Evolutionary conservation across 345 rosid species (phyloP).

Genomic region (Schrenkiella parvula): DNA sequence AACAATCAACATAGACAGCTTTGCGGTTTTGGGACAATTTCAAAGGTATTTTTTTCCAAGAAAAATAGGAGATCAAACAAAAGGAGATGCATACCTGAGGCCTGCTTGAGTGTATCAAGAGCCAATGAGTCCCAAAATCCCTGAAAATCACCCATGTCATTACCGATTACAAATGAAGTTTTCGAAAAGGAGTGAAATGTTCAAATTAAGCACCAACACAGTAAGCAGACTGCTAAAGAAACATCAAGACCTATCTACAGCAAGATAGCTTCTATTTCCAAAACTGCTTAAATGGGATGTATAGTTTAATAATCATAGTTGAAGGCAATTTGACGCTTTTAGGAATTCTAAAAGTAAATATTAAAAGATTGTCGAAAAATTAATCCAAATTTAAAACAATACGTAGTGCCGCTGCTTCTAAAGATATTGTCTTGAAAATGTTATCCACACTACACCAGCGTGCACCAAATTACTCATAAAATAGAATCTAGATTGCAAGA

Average conservation of each 20-base stretch:
- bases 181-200: neutral
- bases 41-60: neutral
- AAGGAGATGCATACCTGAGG: slow-evolving; percentile 62
- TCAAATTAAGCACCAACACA: neutral
- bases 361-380: neutral
- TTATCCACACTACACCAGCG: neutral
- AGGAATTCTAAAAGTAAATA: neutral
- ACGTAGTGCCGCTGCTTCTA: neutral
- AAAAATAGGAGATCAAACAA: neutral
- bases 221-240: neutral
- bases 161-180: neutral
- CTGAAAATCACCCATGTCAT: slow-evolving; percentile 35
- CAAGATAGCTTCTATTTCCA: neutral
- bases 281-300: neutral
- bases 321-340: neutral
- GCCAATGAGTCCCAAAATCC: slow-evolving; percentile 89
- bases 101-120: slow-evolving; percentile 70
- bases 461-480: neutral
- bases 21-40: neutral
- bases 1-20: neutral
- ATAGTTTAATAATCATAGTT: neutral
- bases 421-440: neutral
- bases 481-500: neutral
- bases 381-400: neutral
- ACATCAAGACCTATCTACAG: neutral